Base-by-base conservation (phyloP, 345 rosid genomes). In the Raphanus raphanistrum region DNA sequence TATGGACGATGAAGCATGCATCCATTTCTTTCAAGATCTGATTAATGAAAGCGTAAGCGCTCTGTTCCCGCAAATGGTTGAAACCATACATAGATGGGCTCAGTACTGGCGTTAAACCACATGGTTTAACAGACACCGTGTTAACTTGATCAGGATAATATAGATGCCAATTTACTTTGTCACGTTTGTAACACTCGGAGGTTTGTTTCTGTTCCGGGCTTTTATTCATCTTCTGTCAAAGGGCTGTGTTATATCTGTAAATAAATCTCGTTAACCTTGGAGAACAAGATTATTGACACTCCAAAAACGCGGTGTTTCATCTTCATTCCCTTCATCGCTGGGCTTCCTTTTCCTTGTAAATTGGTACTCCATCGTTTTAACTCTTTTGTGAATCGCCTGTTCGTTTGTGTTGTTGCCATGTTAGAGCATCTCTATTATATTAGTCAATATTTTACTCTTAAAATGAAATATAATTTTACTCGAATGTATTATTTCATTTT, bases 11-110 rank as follows among this genome's bases (percentile, higher is more conserved):
- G 99, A 95, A 83, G 97, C 99, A 72, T 88, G 97, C 82, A 86
- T 95, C 60, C 99, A 95, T 74, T 95, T 95, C 84, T 93, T 93
- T 84, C 99, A 95, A 84, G 99, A 94, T 86, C 89, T 95, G 62
- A 95, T 95, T 11, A 95, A 94, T 48, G 99, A 95, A 83, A 95
- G 99, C 48, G 98, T 95, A 16, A 95, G 97, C 62, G 99, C 98
- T 1, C 62, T 95, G 86, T 95, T 95, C 78, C 99, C 99, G 25
- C 99, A 95, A 79, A 95, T 95, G 99, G 99, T 95, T 60, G 99
- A 95, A 79, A 92, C 99, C 38, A 95, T 95, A 80, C 99, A 95
- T 80, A 89, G 97, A 25, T 95, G 98, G 99, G 99, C 99, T 79
- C 97, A 93, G 70, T 95, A 95, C 81, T 95, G 99, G 99, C 97